phyloP scores from a whole-genome alignment of 441 rosid species.

The Cnidoscolus chayamansa region DNA sequence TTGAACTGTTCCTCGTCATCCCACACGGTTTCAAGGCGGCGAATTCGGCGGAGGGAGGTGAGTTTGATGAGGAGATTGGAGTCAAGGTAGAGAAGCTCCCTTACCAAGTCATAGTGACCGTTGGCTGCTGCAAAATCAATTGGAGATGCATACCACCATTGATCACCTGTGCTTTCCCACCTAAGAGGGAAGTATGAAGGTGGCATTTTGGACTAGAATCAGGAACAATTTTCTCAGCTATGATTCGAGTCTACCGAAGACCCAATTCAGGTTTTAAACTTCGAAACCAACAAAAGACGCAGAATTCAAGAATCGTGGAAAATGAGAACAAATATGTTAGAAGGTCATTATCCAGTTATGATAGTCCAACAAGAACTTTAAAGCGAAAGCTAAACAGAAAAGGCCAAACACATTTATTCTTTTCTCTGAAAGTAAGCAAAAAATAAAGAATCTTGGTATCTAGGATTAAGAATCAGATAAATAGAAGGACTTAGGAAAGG shows the following conservation, averaged over 20 bases:
- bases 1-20: conserved; percentile 64
- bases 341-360: background rate
- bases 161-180: conserved; percentile 99
- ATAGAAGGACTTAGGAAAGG: background rate
- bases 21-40: conserved; percentile 98
- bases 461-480: background rate
- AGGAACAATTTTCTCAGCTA: background rate
- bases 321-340: background rate
- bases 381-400: background rate
- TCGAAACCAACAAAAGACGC: conserved; percentile 4
- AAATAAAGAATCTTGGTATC: conserved; percentile 18
- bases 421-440: conserved; percentile 12
- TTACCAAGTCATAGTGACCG: conserved; percentile 77
- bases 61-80: conserved; percentile 88
- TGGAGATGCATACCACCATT: conserved; percentile 99
- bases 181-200: conserved; percentile 83
- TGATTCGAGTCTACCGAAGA: background rate
- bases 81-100: conserved; percentile 80
- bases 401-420: conserved; percentile 6
- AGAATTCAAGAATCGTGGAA: conserved; percentile 13
- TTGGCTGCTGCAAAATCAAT: conserved; percentile 97
- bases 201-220: conserved; percentile 38
- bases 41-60: conserved; percentile 91
- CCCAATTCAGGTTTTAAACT: conserved; percentile 12
- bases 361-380: background rate